Evolutionary conservation across 2,329 filamentous ascomycete species (phyloP), one percentile per base, ranked within the genome.

Genomic region (Aaosphaeria pasadenensis): DNA sequence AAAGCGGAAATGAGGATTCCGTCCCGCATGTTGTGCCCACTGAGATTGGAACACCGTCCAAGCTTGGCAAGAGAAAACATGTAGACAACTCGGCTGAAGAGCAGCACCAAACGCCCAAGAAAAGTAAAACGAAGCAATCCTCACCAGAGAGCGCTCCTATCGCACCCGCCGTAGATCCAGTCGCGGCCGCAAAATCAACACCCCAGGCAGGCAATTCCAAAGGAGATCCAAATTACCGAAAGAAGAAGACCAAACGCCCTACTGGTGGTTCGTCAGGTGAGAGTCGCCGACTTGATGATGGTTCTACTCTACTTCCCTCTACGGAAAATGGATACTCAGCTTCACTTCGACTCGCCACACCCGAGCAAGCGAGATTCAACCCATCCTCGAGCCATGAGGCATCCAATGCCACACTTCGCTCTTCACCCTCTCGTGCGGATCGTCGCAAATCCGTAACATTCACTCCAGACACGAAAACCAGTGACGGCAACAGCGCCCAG

Each of bases 391-490:
- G 38, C 6, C 24, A 38, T 11, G 13, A n/a, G 11, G 11, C 31
- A 17, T 35, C 35, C 11, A 30, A 32, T 11, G 13, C n/a, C 28
- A 30, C 42, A 17, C 42, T 47, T 11, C 11, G 43, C 9, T 45
- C 43, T 30, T 63, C 64, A 43, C 63, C 66, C 7, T 53, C 64
- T 30, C 49, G 48, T 29, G 53, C 56, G 9, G 60, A 62, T 35
- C 62, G 62, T 36, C 72, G 72, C 52, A 86, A 86, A 63, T 83
- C 80, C 4, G 84, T 88, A 6, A 79, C 82, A 1, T 87, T 88
- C 62, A 80, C 83, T 1, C 74, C 80, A 6, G 83, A 85, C 44
- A 84, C 82, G 3, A 86, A 87, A 61, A 70, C 66, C 5, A 67
- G 77, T 41, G 82, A 86, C 63, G 81, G 78, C 17, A 75, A 77